A percentile compares a stretch with the other conserved stretches of the same genome.
phyloP scores from a whole-genome alignment of 176 grass and related monocot genomes.

The Zea luxurians region DNA sequence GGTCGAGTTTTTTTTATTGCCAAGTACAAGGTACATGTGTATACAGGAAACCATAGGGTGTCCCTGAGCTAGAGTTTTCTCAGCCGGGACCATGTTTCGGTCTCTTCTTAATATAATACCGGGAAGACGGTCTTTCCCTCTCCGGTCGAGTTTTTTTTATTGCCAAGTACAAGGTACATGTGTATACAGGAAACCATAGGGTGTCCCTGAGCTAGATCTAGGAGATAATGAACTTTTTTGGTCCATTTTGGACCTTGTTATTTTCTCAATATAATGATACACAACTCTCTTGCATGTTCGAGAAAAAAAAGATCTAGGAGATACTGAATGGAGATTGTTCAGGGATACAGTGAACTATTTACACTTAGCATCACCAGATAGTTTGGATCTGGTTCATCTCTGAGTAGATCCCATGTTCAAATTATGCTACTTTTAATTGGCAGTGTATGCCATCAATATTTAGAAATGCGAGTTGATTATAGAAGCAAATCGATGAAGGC shows the following conservation, averaged over 20 bases:
- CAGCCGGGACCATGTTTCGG: too few species aligned
- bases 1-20: neutral
- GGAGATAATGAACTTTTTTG: too few species aligned
- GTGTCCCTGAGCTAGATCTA: neutral
- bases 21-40: neutral
- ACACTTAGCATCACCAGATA: conserved; percentile 3
- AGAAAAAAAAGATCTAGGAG: neutral
- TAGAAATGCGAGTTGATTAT: conserved; percentile 9
- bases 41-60: neutral
- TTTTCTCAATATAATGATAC: too few species aligned
- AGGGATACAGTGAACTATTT: neutral
- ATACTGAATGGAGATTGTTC: conserved; percentile 3
- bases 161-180: neutral
- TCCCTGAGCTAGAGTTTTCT: neutral
- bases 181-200: neutral
- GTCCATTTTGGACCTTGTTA: too few species aligned
- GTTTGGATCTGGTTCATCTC: conserved; percentile 5
- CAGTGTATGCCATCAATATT: neutral
- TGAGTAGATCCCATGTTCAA: neutral
- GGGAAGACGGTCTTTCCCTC: too few species aligned
- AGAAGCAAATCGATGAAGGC: neutral
- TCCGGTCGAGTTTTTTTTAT: neutral
- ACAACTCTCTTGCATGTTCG: too few species aligned
- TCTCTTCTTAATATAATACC: too few species aligned
- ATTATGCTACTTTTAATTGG: conserved; percentile 9